These are phyloP conservation scores for Spergularia bocconei DNA, from an alignment of 148 eudicot species.

Conservation along the genomic window DNA sequence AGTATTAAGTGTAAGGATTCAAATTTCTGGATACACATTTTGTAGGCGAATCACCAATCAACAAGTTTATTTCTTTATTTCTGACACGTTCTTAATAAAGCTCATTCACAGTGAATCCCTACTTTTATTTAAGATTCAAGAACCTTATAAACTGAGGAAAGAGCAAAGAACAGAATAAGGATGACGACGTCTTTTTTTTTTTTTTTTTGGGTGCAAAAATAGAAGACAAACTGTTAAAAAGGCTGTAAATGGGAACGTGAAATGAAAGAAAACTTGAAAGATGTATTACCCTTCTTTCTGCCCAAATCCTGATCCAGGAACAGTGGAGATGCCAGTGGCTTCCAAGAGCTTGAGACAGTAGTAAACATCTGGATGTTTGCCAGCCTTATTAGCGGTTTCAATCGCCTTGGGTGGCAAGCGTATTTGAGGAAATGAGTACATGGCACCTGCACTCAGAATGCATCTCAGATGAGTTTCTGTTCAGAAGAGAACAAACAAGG, in stretches of 20 bases:
- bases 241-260: background rate
- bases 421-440: constrained; percentile 98
- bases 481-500: background rate
- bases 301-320: constrained; percentile 99
- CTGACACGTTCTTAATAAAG: no score
- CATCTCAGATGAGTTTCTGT: constrained; percentile 1
- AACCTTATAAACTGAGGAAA: no score
- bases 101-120: no score
- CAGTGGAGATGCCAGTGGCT: constrained; percentile 98
- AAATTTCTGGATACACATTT: no score
- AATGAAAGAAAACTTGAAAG: background rate
- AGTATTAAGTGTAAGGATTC: no score
- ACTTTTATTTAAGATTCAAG: no score
- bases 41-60: no score
- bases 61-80: no score
- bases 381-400: constrained; percentile 69
- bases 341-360: constrained; percentile 91
- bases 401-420: constrained; percentile 79
- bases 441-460: constrained; percentile 66
- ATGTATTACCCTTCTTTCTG: constrained; percentile 85
- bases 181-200: no score
- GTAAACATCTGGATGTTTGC: constrained; percentile 88
- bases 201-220: no score
- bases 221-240: no score
- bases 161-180: no score